Evolutionary conservation across 139 green algal genomes (phyloP).

Genomic region (Penium margaritaceum): DNA sequence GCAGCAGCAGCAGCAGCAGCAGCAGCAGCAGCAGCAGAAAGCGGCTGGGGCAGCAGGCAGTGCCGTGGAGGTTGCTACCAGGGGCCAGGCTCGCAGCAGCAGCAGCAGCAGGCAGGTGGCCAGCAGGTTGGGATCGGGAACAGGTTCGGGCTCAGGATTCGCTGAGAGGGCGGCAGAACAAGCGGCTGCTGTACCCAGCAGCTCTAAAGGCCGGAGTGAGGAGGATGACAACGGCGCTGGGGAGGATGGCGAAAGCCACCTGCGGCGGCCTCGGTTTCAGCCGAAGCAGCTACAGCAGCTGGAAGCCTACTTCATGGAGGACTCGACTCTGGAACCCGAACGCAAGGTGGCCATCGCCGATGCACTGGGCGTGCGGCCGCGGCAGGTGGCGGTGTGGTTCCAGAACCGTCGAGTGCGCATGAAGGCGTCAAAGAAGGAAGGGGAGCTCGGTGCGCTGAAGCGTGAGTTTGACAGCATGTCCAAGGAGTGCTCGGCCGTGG

Average conservation of each 20-base stretch:
- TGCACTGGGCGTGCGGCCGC: conserved; percentile 17
- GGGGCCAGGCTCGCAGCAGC: too few species aligned
- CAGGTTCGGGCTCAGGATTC: too few species aligned
- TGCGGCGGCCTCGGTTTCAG: not conserved
- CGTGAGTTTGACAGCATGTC: conserved; percentile 10
- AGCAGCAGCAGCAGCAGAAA: too few species aligned
- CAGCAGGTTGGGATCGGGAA: too few species aligned
- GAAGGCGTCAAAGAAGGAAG: conserved; percentile 39
- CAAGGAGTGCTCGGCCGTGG: conserved; percentile 12
- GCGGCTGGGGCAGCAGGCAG: too few species aligned
- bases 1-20: too few species aligned
- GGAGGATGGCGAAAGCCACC: not conserved
- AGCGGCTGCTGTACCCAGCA: too few species aligned
- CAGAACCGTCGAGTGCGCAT: conserved; percentile 26
- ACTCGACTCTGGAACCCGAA: conserved; percentile 19
- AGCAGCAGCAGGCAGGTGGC: too few species aligned
- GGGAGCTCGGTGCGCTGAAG: conserved; percentile 21
- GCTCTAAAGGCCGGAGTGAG: too few species aligned
- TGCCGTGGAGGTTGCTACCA: too few species aligned
- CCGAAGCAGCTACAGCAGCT: conserved; percentile 12
- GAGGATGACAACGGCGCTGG: too few species aligned
- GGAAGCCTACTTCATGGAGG: conserved; percentile 4
- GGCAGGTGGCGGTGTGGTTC: conserved; percentile 39
- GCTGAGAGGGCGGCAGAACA: too few species aligned
- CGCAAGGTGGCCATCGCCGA: conserved; percentile 8